Base-by-base conservation (phyloP, 2,329 filamentous ascomycete genomes). In the Tolypocladium endophyticum region DNA sequence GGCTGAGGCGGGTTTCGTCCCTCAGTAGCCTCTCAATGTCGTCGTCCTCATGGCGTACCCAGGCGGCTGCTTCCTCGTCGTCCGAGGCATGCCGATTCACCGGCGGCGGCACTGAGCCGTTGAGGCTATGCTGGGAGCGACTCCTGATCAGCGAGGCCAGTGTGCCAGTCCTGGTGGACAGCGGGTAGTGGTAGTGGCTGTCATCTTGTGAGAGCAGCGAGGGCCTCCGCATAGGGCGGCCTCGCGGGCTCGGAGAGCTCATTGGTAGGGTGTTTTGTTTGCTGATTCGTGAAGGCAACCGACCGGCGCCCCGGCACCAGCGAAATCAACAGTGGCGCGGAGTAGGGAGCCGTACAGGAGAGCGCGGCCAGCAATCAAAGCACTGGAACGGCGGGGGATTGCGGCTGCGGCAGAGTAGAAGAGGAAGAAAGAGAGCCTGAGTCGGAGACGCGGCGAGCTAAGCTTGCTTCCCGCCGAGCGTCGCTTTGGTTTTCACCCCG, bases 1-100 rank as follows among this genome's bases (percentile, higher is more conserved):
- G 77, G 60, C 76, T 83, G 57, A 87, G 72, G 28, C 84, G 82
- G 38, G 81, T 81, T 71, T 87, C 84, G 58, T 86, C 82, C 52
- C 74, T 72, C 55, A 77, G 71, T 28, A 79, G 71, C 30, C 75
- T 75, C 23, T 74, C 73, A 45, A 76, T 74, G 35, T 77, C 76
- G 50, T 82, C 79, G 35, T 78, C 74, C 38, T 77, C 68, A 45
- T 66, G 61, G 23, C 64, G 64, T 60, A 60, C 60, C 63, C 67
- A 63, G 38, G 55, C 30, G 45, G 62, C 67, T 12, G 66, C 56
- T 58, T 74, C 73, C 53, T 75, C 73, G 53, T 75, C 73, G 36
- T 71, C 70, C 5, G 64, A 58, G 33, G 59, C 63, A 57, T 65
- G 45, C 39, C 62, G 60, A 56, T 67, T 60, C 18, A 58, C 54